These are phyloP conservation scores for Rhododendron simsii DNA, from an alignment of 148 eudicot genomes.

Conservation along the genomic window DNA sequence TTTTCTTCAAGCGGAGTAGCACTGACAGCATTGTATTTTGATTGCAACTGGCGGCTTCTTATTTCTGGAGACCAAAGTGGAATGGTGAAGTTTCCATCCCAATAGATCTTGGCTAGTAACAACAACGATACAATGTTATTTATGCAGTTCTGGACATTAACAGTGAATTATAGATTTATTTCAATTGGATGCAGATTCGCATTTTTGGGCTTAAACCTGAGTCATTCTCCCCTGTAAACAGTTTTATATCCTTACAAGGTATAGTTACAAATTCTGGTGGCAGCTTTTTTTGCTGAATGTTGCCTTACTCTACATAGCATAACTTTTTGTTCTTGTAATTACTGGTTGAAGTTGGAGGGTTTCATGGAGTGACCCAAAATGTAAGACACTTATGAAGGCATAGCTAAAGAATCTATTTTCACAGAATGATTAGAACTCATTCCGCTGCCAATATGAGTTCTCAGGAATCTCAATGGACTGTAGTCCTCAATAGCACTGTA, in stretches of 20 bases:
- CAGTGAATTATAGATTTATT: background rate
- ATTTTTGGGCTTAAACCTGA: conserved; percentile 71
- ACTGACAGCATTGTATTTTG: conserved; percentile 57
- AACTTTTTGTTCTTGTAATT: background rate
- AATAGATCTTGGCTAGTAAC: background rate
- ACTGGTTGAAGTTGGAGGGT: background rate
- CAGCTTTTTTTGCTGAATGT: background rate
- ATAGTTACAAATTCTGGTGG: conserved; percentile 1
- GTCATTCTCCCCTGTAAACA: conserved; percentile 47
- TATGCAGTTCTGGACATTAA: background rate
- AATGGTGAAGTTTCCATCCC: conserved; percentile 35
- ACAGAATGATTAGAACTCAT: background rate
- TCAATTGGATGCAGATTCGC: conserved; percentile 48
- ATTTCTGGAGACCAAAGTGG: conserved; percentile 95
- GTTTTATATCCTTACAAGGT: conserved; percentile 62
- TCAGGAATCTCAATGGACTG: background rate
- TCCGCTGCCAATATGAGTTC: background rate
- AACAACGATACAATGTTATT: background rate
- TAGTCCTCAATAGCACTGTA: background rate
- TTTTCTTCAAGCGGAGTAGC: conserved; percentile 53
- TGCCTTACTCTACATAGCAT: background rate
- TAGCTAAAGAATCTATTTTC: background rate
- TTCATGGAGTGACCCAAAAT: background rate
- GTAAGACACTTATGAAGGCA: background rate
- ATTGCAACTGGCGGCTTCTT: conserved; percentile 41